Percentiles rank a stretch among this genome's conserved stretches.
These are phyloP conservation scores for Neonectria punicea DNA, from an alignment of 2,329 filamentous ascomycete genomes.

Conservation along the genomic window DNA sequence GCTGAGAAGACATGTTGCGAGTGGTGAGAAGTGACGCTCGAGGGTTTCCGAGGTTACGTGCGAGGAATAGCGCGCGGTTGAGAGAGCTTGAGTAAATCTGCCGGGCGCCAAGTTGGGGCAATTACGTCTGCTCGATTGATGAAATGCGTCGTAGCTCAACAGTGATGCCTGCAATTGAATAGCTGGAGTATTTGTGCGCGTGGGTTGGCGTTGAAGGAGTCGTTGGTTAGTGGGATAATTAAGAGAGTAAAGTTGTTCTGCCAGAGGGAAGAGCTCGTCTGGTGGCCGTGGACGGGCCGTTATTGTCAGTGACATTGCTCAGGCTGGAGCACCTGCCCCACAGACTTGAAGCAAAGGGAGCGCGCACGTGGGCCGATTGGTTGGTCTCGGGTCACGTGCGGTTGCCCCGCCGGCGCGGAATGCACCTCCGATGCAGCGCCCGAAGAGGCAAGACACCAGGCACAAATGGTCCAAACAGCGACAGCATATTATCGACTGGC, in stretches of 20 bases:
- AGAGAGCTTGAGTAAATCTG: constrained; percentile 11
- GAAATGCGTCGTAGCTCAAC: background rate
- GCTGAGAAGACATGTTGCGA: constrained; percentile 88
- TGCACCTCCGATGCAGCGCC: constrained; percentile 27
- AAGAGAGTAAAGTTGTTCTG: constrained; percentile 2
- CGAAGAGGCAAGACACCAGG: constrained; percentile 44
- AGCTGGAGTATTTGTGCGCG: background rate
- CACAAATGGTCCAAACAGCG: constrained; percentile 35
- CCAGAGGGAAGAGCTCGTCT: constrained; percentile 15
- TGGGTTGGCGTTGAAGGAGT: constrained; percentile 5
- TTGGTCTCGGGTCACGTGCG: constrained; percentile 45
- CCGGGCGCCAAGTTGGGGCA: background rate
- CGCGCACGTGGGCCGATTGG: constrained; percentile 48
- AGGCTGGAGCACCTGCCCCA: constrained; percentile 28
- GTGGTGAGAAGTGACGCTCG: background rate
- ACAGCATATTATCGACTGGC: constrained; percentile 18
- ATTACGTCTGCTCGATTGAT: background rate
- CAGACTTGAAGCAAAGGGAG: constrained; percentile 19
- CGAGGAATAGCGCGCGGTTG: constrained; percentile 6
- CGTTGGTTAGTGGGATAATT: background rate
- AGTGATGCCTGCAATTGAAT: background rate
- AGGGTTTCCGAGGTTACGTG: background rate
- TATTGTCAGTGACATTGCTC: constrained; percentile 33
- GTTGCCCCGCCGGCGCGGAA: constrained; percentile 33
- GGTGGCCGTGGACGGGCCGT: constrained; percentile 18